These are phyloP conservation scores for Macrolepiota fuliginosa DNA, from an alignment of 768 basidiomycete species.

Conservation along the genomic window DNA sequence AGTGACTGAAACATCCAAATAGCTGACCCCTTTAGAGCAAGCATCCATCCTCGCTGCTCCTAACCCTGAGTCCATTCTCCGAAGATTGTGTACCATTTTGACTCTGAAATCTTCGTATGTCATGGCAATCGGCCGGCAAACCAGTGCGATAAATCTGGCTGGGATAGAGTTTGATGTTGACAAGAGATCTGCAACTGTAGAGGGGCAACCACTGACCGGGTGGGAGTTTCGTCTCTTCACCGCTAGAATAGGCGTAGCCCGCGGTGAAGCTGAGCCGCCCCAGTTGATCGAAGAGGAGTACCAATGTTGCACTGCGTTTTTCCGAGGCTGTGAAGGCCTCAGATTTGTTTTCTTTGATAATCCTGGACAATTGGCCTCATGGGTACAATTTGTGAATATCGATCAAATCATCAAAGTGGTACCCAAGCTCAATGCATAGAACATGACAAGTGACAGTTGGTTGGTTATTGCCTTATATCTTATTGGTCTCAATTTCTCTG, in stretches of 20 bases:
- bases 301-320: slow-evolving; percentile 78
- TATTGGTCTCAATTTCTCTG: too few species aligned
- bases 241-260: slow-evolving; percentile 66
- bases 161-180: slow-evolving; percentile 80
- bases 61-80: slow-evolving; percentile 62
- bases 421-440: slow-evolving; percentile 64
- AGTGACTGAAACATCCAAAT: not conserved
- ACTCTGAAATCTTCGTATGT: slow-evolving; percentile 82
- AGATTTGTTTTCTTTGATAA: slow-evolving; percentile 74
- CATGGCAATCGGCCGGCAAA: slow-evolving; percentile 73
- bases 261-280: slow-evolving; percentile 33
- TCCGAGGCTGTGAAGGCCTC: slow-evolving; percentile 61
- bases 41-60: slow-evolving; percentile 54
- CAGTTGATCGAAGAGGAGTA: slow-evolving; percentile 63
- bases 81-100: slow-evolving; percentile 74
- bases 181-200: slow-evolving; percentile 57
- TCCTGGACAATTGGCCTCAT: slow-evolving; percentile 63
- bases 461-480: too few species aligned
- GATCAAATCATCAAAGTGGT: slow-evolving; percentile 81
- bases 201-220: slow-evolving; percentile 65
- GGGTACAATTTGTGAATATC: slow-evolving; percentile 84
- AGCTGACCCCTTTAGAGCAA: slow-evolving; percentile 24
- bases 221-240: slow-evolving; percentile 89
- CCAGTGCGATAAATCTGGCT: slow-evolving; percentile 76
- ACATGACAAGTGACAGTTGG: too few species aligned